Percentiles rank a stretch among this genome's conserved stretches.
These are phyloP conservation scores for Talaromyces sp. DNA, from an alignment of 2,329 filamentous ascomycete species.

Conservation along the genomic window DNA sequence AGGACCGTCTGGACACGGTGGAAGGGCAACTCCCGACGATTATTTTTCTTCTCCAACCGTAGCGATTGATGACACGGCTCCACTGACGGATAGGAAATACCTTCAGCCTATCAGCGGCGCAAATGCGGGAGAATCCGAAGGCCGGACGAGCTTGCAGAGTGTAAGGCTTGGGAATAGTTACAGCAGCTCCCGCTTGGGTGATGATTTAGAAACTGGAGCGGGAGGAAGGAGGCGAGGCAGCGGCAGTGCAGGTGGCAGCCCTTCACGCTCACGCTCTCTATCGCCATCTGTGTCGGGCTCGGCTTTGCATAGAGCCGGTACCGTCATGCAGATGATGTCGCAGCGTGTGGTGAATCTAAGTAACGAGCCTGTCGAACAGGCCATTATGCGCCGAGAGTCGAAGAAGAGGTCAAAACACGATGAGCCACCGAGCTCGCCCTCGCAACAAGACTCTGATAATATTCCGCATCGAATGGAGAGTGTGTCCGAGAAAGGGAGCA, in stretches of 20 bases:
- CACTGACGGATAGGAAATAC: constrained; percentile 56
- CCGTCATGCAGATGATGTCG: constrained; percentile 82
- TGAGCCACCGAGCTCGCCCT: constrained; percentile 52
- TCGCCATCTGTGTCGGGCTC: constrained; percentile 61
- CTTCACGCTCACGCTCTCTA: constrained; percentile 53
- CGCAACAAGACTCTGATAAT: constrained; percentile 46
- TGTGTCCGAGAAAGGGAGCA: constrained; percentile 32
- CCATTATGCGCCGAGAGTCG: constrained; percentile 57
- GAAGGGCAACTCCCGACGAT: constrained; percentile 46
- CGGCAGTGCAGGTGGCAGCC: constrained; percentile 41
- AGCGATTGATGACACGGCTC: constrained; percentile 56
- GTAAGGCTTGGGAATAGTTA: constrained; percentile 49
- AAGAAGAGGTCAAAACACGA: constrained; percentile 55
- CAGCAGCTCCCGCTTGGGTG: constrained; percentile 55
- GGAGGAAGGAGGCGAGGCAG: constrained; percentile 48
- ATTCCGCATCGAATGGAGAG: constrained; percentile 41
- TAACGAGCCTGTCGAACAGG: constrained; percentile 81
- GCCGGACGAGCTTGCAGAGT: constrained; percentile 55
- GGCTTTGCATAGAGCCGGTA: constrained; percentile 67
- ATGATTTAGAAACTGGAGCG: constrained; percentile 60
- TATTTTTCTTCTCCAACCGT: constrained; percentile 57
- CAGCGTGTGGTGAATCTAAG: constrained; percentile 97
- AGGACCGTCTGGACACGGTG: constrained; percentile 25
- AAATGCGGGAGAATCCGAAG: constrained; percentile 44
- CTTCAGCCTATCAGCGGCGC: constrained; percentile 58